Percentiles rank a stretch among this genome's conserved stretches.
These are phyloP conservation scores for Hypoxylon sp. DNA, from an alignment of 2,329 filamentous ascomycete genomes.

Conservation along the genomic window DNA sequence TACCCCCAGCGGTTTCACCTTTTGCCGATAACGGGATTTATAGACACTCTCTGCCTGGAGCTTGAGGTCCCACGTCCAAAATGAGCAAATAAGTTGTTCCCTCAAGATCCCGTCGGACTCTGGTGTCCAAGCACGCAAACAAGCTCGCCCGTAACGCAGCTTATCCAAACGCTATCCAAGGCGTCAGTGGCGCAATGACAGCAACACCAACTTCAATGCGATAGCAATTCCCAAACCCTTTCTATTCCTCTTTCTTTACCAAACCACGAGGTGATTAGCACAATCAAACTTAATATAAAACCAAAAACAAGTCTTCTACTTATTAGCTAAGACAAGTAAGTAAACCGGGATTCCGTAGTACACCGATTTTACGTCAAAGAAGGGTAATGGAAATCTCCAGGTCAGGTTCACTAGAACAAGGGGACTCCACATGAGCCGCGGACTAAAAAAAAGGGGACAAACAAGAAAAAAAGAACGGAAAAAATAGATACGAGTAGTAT, in stretches of 20 bases:
- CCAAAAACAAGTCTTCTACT: background rate
- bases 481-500: slow-evolving; percentile 18
- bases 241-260: background rate
- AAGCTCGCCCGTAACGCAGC: background rate
- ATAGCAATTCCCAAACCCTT: background rate
- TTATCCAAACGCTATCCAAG: slow-evolving; percentile 3
- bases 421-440: slow-evolving; percentile 41
- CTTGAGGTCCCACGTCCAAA: background rate
- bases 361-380: slow-evolving; percentile 38
- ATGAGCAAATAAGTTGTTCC: background rate
- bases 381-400: slow-evolving; percentile 26
- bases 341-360: slow-evolving; percentile 25
- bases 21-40: background rate
- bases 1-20: too few species aligned
- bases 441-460: slow-evolving; percentile 26
- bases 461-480: background rate
- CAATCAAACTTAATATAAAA: background rate
- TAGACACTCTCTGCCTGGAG: background rate
- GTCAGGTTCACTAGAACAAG: slow-evolving; percentile 44
- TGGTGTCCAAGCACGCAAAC: slow-evolving; percentile 1
- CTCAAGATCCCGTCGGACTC: slow-evolving; percentile 5
- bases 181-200: background rate
- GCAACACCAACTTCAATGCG: background rate
- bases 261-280: background rate
- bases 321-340: background rate